phyloP scores from a whole-genome alignment of 768 basidiomycete genomes.

The Termitomyces sp. region DNA sequence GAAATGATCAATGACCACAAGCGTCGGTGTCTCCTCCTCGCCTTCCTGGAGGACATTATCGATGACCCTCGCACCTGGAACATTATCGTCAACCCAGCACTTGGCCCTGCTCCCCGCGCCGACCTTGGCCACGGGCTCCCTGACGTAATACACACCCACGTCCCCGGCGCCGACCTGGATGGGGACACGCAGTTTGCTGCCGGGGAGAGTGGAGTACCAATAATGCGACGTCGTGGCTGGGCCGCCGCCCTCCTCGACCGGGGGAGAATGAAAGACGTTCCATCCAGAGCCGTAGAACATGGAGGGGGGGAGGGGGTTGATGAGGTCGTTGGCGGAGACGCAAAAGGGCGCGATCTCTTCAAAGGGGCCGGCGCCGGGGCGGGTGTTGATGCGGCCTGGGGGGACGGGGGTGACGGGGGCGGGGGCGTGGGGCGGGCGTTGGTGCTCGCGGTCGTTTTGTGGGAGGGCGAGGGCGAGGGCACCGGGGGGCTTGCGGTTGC shows the following conservation, averaged over 20 bases:
- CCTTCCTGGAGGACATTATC: conserved; percentile 68
- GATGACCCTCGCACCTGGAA: conserved; percentile 68
- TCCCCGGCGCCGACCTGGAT: conserved; percentile 87
- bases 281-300: conserved; percentile 94
- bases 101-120: conserved; percentile 70
- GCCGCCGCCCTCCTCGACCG: conserved; percentile 28
- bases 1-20: conserved; percentile 81
- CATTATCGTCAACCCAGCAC: conserved; percentile 99
- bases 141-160: conserved; percentile 86
- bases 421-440: conserved; percentile 24
- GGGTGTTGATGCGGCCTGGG: conserved; percentile 64
- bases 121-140: conserved; percentile 57
- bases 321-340: conserved; percentile 94
- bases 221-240: conserved; percentile 74
- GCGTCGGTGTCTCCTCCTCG: conserved; percentile 53
- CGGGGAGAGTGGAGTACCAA: conserved; percentile 88
- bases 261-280: conserved; percentile 70
- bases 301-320: conserved; percentile 94
- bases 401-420: conserved; percentile 53
- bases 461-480: too few species aligned
- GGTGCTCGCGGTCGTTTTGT: too few species aligned
- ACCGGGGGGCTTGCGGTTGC: conserved; percentile 18
- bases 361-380: conserved; percentile 56
- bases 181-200: conserved; percentile 79
- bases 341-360: conserved; percentile 91